A percentile compares a stretch with the other conserved stretches of the same genome.
Conservation (phyloP, 305 asterid genomes). For the Rubia peregrina region DNA sequence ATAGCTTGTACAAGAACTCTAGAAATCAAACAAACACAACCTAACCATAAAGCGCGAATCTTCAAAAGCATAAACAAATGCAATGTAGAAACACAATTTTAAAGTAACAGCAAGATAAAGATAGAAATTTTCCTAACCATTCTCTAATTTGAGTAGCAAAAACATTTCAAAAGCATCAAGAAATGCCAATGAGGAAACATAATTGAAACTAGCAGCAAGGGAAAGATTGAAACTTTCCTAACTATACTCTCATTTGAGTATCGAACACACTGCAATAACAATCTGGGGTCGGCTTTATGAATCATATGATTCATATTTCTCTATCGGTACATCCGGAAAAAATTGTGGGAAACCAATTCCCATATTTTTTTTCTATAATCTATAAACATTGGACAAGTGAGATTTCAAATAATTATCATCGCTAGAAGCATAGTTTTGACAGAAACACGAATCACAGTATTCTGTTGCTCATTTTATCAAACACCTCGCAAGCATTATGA, state of each 20-base stretch:
- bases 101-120: neutral
- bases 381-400: neutral
- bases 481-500: neutral
- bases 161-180: neutral
- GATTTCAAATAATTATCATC: neutral
- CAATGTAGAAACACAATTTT: neutral
- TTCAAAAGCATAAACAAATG: neutral
- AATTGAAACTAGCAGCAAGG: neutral
- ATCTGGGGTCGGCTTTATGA: too few species aligned
- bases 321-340: neutral
- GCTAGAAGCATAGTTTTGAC: neutral
- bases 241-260: neutral
- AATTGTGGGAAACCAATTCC: too few species aligned
- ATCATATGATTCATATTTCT: neutral
- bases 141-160: neutral
- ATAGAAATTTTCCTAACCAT: neutral
- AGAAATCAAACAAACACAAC: neutral
- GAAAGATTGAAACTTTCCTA: neutral
- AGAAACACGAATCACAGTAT: neutral
- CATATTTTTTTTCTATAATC: too few species aligned
- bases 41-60: neutral
- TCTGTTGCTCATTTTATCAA: conserved; percentile 3
- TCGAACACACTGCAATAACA: neutral
- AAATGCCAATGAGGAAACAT: too few species aligned
- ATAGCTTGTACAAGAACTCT: neutral